Percentiles rank a stretch among this genome's conserved stretches.
Conservation (phyloP, 176 grass and related monocot species). For the Aegilops sharonensis region DNA sequence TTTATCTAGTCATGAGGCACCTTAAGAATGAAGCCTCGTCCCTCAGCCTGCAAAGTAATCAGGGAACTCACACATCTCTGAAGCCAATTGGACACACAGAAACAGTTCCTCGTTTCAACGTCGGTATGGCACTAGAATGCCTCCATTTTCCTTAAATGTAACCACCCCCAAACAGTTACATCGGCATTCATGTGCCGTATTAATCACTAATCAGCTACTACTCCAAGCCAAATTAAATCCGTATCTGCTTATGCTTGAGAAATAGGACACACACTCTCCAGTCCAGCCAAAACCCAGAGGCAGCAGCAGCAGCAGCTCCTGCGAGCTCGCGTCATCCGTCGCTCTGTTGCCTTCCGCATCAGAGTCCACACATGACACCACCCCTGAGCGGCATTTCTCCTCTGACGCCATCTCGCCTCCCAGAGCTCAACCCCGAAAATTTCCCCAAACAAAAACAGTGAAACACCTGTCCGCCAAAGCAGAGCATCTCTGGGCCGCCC, state of each 20-base stretch:
- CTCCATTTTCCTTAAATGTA: background rate
- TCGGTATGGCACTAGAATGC: background rate
- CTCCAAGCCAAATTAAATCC: background rate
- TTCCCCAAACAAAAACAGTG: background rate
- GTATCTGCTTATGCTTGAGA: background rate
- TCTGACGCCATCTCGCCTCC: background rate
- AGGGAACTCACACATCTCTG: background rate
- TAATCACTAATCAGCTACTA: background rate
- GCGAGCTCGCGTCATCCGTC: background rate
- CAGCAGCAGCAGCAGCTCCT: too few relatives aligned
- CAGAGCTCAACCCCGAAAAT: slow-evolving; percentile 18
- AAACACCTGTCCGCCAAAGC: background rate
- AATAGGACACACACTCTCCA: background rate
- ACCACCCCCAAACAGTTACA: background rate
- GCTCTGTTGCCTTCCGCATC: too few relatives aligned
- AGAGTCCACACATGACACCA: background rate
- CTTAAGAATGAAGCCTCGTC: background rate
- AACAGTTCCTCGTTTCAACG: background rate
- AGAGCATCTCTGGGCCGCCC: background rate
- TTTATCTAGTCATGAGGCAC: background rate
- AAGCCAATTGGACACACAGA: background rate
- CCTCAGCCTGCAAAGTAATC: background rate
- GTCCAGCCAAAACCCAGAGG: slow-evolving; percentile 1
- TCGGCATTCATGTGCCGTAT: background rate
- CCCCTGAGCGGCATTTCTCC: background rate